Evolutionary conservation across 495 filamentous ascomycete species (phyloP), one percentile per base, ranked within the genome.

Genomic region (Annulohypoxylon moriforme): DNA sequence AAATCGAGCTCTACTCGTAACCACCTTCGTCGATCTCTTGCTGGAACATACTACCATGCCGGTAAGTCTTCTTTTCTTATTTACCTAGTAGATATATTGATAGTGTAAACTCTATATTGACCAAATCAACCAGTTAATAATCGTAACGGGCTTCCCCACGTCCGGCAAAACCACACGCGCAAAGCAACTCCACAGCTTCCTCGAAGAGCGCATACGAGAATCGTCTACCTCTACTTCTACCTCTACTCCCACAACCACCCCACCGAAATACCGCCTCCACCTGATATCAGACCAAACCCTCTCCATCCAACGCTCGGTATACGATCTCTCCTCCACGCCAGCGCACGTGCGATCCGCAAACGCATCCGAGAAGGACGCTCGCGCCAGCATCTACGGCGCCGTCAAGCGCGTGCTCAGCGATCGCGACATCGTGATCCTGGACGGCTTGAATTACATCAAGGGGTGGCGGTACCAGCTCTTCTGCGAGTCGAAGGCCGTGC

Each of bases 391-490:
- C 33, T 96, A 92, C 77, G 92, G 90, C 27, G 92, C 94, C 44
- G 89, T 97, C 29, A 98, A 97, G 83, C 88, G 96, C 38, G 85
- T 87, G 38, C 85, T 99, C 27, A 88, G 87, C 18, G 86, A 87
- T 27, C 90, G 94, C 71, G 93, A 92, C 72, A 90, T 99, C 65
- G 94, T 98, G 64, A 89, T 99, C 49, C 86, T 94, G 6, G 94
- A 97, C 80, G 92, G 91, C 6, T 86, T 94, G 76, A 98, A 98
- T 76, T 98, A 98, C 81, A 99, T 99, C 81, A 99, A 99, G 80
- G 96, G 96, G 22, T 98, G 92, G 85, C 86, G 96, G 44, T 99
- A 99, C 79, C 96, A 99, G 83, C 85, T 99, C 1, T 94, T 90
- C 83, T 98, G 96, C 78, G 96, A 98, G 81, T 89, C 94, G 3